Evolutionary conservation across 192 early-diverging fungal genomes (phyloP).

Genomic region (Piromyces sp.): DNA sequence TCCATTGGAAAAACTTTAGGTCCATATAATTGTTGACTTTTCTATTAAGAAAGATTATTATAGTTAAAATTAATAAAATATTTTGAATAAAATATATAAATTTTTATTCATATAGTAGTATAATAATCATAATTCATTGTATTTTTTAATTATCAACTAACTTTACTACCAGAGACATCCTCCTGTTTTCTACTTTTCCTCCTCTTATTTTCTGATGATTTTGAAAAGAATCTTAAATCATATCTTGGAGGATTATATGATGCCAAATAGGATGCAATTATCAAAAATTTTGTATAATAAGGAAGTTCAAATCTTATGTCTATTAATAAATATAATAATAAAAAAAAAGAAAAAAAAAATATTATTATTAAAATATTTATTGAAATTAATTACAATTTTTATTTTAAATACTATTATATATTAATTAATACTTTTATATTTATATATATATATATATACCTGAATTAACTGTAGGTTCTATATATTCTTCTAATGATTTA

Average conservation of each 20-base stretch:
- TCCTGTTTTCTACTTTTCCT: conserved; percentile 21
- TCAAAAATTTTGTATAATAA: conserved; percentile 72
- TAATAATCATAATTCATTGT: conserved; percentile 6
- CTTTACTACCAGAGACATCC: conserved; percentile 26
- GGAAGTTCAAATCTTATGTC: conserved; percentile 54
- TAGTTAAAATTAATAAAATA: too few relatives aligned
- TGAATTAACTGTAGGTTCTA: not conserved
- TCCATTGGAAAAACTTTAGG: conserved; percentile 89
- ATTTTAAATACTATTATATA: too few relatives aligned
- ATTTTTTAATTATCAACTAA: not conserved
- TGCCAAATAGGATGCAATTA: conserved; percentile 77
- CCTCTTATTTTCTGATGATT: conserved; percentile 17
- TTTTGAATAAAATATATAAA: too few relatives aligned
- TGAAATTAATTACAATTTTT: too few relatives aligned
- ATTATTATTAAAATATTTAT: too few relatives aligned
- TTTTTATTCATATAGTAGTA: not conserved
- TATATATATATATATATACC: too few relatives aligned
- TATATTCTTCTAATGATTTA: not conserved
- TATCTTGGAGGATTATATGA: conserved; percentile 80
- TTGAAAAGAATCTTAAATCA: conserved; percentile 75
- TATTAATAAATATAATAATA: conserved; percentile 2
- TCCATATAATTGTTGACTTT: conserved; percentile 72
- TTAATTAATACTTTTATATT: too few relatives aligned
- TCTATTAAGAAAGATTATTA: conserved; percentile 2
- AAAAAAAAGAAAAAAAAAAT: conserved; percentile 4